A percentile compares a stretch with the other conserved stretches of the same genome.
Evolutionary conservation across 1,139 yeast genomes (phyloP).

Genomic region (Geotrichum klebahnii): DNA sequence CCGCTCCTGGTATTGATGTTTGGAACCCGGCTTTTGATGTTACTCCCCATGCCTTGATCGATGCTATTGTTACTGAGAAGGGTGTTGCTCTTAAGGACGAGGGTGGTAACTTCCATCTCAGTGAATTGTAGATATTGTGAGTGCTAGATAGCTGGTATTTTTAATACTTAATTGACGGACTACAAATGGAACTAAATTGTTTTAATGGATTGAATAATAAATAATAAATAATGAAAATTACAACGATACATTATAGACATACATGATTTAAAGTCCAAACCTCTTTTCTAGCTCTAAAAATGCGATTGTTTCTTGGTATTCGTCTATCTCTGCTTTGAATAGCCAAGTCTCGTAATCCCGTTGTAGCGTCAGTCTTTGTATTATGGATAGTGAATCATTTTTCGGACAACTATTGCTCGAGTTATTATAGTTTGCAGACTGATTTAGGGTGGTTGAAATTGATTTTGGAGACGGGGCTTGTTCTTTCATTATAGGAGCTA

Average conservation of each 20-base stretch:
- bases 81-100: slow-evolving; percentile 43
- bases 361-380: not conserved
- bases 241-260: not conserved
- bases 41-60: slow-evolving; percentile 76
- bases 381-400: no score
- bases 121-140: slow-evolving; percentile 15
- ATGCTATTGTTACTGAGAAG: slow-evolving; percentile 82
- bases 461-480: no score
- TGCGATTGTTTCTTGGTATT: not conserved
- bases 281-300: slow-evolving; percentile 5
- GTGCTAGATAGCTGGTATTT: not conserved
- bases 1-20: slow-evolving; percentile 78
- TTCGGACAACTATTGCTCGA: no score
- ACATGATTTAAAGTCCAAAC: not conserved
- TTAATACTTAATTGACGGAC: not conserved
- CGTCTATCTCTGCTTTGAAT: not conserved
- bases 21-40: slow-evolving; percentile 98
- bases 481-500: no score
- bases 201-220: not conserved
- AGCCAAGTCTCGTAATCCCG: slow-evolving; percentile 1
- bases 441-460: no score
- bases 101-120: slow-evolving; percentile 35
- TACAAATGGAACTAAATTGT: not conserved
- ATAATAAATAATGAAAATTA: not conserved
- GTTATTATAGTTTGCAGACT: no score